Percentiles rank a stretch among this genome's conserved stretches.
phyloP scores from a whole-genome alignment of 2,329 filamentous ascomycete genomes.

The Ophiostoma fasciatum region DNA sequence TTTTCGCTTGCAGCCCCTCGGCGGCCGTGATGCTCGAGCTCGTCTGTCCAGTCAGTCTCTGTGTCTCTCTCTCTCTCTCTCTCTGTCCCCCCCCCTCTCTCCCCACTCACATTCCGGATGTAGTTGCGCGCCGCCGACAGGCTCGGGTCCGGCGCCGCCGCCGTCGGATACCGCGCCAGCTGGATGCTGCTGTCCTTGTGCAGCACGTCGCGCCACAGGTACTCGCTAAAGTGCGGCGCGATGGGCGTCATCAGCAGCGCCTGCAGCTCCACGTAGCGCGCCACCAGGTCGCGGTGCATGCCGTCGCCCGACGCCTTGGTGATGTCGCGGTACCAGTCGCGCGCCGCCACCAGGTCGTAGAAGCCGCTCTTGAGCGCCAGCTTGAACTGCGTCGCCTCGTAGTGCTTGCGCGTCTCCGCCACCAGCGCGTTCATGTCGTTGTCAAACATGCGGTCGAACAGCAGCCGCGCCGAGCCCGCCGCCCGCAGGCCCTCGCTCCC shows the following conservation, averaged over 20 bases:
- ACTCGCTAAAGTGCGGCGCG: slow-evolving; percentile 86
- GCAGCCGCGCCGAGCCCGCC: too few species aligned
- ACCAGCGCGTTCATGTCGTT: slow-evolving; percentile 84
- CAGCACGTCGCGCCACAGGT: slow-evolving; percentile 86
- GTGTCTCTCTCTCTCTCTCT: too few species aligned
- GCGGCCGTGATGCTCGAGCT: slow-evolving; percentile 12
- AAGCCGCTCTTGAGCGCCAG: slow-evolving; percentile 73
- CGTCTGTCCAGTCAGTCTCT: slow-evolving; percentile 4
- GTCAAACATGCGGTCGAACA: too few species aligned
- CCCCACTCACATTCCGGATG: slow-evolving; percentile 34
- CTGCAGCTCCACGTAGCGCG: slow-evolving; percentile 69
- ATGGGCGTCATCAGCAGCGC: slow-evolving; percentile 57
- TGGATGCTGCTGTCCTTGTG: slow-evolving; percentile 65
- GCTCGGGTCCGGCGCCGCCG: slow-evolving; percentile 47
- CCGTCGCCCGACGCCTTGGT: slow-evolving; percentile 61
- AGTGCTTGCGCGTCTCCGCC: slow-evolving; percentile 64
- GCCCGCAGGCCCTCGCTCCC: too few species aligned
- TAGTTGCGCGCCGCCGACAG: slow-evolving; percentile 74
- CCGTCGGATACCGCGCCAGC: slow-evolving; percentile 58
- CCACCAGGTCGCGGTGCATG: slow-evolving; percentile 71
- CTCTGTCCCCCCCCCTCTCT: background rate
- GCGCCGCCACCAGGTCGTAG: slow-evolving; percentile 77
- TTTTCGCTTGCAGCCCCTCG: slow-evolving; percentile 13
- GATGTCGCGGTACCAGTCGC: slow-evolving; percentile 81
- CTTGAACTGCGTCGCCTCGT: slow-evolving; percentile 68